Evolutionary conservation across 331 rosid genomes (phyloP), one percentile per base, ranked within the genome.

Genomic region (Pyracantha coccinea): DNA sequence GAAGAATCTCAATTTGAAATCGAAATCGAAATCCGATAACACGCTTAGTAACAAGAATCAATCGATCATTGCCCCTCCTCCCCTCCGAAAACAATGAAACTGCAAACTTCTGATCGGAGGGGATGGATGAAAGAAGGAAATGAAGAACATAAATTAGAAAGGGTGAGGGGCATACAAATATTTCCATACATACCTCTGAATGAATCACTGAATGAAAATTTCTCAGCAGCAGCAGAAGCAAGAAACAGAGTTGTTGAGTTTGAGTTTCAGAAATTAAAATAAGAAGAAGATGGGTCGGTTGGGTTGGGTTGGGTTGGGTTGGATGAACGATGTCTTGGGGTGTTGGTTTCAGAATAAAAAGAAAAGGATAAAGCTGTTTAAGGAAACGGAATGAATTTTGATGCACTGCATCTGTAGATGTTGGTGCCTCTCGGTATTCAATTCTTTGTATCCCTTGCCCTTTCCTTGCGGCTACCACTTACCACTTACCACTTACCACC

Each of bases 401-500:
- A 73, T 69, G 45, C 76, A 60, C 59, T 52, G 83, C 66, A 71
- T 60, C 55, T 77, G 72, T 29, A 67, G 2, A 2, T 2, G 44
- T 35, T 35, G 44, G 3, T 35, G 44, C 44, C 44, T 8, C 44
- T 35, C 3, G 44, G 1, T 35, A 35, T 35, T 9, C 44, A 35
- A 35, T 35, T 35, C 44, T 52, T 0, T 35, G 44, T 35, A 35
- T 9, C 44, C 44, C 13, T 35, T 35, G 44, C 44, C 12, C 64
- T 13, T 41, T 41, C 19, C 25, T 47, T 5, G 53, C n/a, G 5
- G 54, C 54, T 45, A 14, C 14, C 13, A 5, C 6, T 31, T 4
- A 31, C 5, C 6, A 32, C 35, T 6, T 32, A 2, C 1, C 35
- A 31, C 7, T 31, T 31, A 8, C 38, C 38, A 33, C 38, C 38